phyloP scores from a whole-genome alignment of 2,329 filamentous ascomycete species.

The Tolypocladium album region DNA sequence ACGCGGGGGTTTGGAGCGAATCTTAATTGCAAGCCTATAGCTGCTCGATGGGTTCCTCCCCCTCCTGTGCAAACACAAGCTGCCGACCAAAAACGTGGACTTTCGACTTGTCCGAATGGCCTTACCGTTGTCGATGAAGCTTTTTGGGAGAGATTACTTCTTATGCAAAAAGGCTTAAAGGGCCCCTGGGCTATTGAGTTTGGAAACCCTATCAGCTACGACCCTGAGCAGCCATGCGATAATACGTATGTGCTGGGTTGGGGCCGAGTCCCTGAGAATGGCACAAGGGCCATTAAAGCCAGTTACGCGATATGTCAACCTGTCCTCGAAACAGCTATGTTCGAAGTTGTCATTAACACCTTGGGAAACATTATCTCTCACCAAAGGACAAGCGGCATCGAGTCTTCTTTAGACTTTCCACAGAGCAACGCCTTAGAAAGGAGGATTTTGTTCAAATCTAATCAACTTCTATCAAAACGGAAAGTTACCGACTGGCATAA shows the following conservation, averaged over 20 bases:
- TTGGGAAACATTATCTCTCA: constrained; percentile 14
- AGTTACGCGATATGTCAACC: constrained; percentile 15
- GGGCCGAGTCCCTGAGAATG: constrained; percentile 6
- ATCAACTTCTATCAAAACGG: neutral
- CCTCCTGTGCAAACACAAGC: no score
- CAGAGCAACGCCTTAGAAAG: neutral
- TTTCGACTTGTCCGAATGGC: no score
- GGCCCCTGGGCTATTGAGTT: no score
- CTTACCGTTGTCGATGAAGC: no score
- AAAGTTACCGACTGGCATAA: neutral
- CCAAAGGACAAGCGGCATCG: neutral
- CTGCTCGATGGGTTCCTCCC: neutral
- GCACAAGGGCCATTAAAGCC: neutral
- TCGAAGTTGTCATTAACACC: constrained; percentile 19
- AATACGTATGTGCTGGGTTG: constrained; percentile 10
- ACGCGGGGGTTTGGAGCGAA: constrained; percentile 17
- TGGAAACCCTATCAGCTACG: no score
- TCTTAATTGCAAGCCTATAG: constrained; percentile 10
- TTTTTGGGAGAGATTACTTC: no score
- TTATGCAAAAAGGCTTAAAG: no score
- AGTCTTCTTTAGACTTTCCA: neutral
- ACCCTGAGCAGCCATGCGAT: no score
- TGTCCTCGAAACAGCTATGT: constrained; percentile 18
- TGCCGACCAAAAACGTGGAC: no score
- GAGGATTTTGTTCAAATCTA: neutral